These are phyloP conservation scores for Coffea canephora DNA, from an alignment of 257 asterid genomes.

Conservation along the genomic window DNA sequence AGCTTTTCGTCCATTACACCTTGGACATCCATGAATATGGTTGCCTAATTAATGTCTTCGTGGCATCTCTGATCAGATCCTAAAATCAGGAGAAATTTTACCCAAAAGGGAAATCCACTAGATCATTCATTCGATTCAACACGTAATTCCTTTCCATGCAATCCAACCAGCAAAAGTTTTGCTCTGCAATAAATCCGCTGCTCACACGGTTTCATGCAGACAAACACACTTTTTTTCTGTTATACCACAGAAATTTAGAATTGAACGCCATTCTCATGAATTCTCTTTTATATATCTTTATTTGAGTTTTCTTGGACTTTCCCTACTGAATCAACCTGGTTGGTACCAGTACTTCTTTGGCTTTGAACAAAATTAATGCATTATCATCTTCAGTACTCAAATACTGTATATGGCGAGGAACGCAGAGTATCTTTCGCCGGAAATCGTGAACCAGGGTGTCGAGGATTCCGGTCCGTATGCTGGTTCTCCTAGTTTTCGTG, in stretches of 20 bases:
- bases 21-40: no score
- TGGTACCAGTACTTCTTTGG: neutral
- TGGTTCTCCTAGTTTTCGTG: slow-evolving; percentile 46
- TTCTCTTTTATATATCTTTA: neutral
- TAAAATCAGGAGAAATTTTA: neutral
- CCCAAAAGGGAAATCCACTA: neutral
- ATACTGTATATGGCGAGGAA: slow-evolving; percentile 40
- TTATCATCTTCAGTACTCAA: neutral
- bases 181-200: slow-evolving; percentile 19
- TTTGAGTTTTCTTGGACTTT: neutral
- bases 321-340: neutral
- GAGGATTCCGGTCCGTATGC: slow-evolving; percentile 47
- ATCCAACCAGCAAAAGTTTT: neutral
- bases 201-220: slow-evolving; percentile 19
- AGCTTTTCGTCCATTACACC: no score
- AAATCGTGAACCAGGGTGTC: slow-evolving; percentile 45
- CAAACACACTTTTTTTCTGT: slow-evolving; percentile 17
- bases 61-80: neutral
- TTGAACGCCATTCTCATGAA: slow-evolving; percentile 10
- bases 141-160: neutral
- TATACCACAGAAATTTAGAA: neutral
- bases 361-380: neutral
- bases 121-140: neutral
- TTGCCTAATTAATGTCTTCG: neutral
- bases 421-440: slow-evolving; percentile 46